Evolutionary conservation across 78 protist species (phyloP).

Genomic region (Speleostelium caveatum): DNA sequence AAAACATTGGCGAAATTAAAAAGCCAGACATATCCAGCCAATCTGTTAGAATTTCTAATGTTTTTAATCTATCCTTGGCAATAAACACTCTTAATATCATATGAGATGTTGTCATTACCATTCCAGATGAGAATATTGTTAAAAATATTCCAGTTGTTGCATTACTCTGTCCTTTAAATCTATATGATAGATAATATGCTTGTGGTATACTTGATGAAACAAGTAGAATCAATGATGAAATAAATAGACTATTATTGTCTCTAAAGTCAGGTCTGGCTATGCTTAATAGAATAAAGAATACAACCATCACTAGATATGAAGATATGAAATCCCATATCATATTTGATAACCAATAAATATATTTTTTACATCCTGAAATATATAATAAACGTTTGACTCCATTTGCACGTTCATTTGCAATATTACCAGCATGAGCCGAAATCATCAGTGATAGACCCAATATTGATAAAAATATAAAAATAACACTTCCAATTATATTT

Average conservation of each 20-base stretch:
- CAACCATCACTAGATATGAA: not conserved
- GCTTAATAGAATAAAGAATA: not conserved
- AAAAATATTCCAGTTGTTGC: slow-evolving; percentile 34
- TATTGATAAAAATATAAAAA: not conserved
- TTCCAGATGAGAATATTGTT: not conserved
- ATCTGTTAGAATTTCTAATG: not conserved
- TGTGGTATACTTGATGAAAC: not conserved
- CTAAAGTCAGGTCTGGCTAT: not conserved
- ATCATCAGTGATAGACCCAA: not conserved
- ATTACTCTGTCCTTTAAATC: slow-evolving; percentile 1
- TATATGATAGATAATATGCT: slow-evolving; percentile 14
- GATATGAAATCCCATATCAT: slow-evolving; percentile 33
- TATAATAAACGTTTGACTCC: slow-evolving; percentile 27
- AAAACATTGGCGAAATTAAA: slow-evolving; percentile 19
- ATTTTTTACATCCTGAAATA: slow-evolving; percentile 40
- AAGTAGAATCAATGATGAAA: not conserved
- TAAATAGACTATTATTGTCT: slow-evolving; percentile 1
- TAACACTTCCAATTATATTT: slow-evolving; percentile 2
- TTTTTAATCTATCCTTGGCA: not conserved
- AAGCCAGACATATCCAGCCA: not conserved
- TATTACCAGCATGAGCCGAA: slow-evolving; percentile 26
- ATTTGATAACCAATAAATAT: slow-evolving; percentile 38
- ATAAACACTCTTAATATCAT: not conserved
- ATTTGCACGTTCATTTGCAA: slow-evolving; percentile 7
- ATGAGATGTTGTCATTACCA: not conserved